A percentile compares a stretch with the other conserved stretches of the same genome.
Conservation (phyloP, 257 asterid genomes). For the Solanum corneliomulleri region DNA sequence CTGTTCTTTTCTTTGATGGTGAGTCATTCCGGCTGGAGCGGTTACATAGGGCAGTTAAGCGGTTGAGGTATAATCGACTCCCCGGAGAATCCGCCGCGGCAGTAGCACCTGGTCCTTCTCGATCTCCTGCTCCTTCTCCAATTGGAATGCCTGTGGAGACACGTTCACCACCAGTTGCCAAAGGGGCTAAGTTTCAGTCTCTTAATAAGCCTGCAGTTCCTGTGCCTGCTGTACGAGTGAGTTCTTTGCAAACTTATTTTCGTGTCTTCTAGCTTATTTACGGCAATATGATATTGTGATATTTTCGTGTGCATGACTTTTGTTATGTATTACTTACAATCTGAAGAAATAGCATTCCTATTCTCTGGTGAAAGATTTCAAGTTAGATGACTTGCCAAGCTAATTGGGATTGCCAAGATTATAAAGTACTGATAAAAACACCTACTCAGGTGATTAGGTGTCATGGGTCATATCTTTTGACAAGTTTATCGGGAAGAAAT, state of each 20-base stretch:
- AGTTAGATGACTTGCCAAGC: neutral
- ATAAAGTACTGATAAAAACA: neutral
- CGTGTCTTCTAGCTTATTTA: neutral
- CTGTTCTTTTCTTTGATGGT: conserved; percentile 87
- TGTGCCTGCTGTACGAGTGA: conserved; percentile 51
- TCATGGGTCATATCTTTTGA: neutral
- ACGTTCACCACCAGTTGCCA: conserved; percentile 54
- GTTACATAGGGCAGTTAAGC: conserved; percentile 84
- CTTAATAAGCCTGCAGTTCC: conserved; percentile 35
- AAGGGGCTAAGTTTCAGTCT: conserved; percentile 45
- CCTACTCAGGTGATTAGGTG: neutral
- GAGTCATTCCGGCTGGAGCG: conserved; percentile 74
- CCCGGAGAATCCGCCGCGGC: conserved; percentile 58
- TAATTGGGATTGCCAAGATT: neutral
- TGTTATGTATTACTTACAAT: neutral
- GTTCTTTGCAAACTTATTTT: conserved; percentile 5
- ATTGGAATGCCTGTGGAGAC: conserved; percentile 11
- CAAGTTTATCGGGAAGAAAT: neutral
- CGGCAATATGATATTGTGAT: neutral
- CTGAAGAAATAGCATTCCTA: neutral
- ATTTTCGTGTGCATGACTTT: neutral
- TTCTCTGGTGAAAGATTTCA: neutral
- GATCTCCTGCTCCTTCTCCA: conserved; percentile 4
- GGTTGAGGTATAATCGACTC: conserved; percentile 70
- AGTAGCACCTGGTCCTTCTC: conserved; percentile 1